Conservation (phyloP, 2,329 filamentous ascomycete genomes). For the Arthrinium phaeospermum region DNA sequence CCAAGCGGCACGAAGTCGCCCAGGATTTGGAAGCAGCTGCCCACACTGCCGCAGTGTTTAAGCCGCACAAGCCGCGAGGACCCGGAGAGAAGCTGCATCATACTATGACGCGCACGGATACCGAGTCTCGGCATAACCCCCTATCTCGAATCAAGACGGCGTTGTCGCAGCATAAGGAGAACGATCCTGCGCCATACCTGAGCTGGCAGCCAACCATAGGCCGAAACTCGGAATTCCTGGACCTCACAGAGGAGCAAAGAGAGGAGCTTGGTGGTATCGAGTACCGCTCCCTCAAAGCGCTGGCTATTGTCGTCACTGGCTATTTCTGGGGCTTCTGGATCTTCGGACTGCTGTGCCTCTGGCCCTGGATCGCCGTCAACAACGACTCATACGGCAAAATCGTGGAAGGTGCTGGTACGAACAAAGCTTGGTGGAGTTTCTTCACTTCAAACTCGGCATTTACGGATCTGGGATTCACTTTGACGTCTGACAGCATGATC, state of each 20-base stretch:
- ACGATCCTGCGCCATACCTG: slow-evolving; percentile 78
- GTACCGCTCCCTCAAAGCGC: slow-evolving; percentile 87
- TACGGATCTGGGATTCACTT: slow-evolving; percentile 91
- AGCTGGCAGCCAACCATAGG: slow-evolving; percentile 93
- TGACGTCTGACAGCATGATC: slow-evolving; percentile 93
- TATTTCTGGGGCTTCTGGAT: slow-evolving; percentile 89
- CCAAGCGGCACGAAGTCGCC: slow-evolving; percentile 41
- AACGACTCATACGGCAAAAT: slow-evolving; percentile 66
- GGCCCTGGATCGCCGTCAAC: slow-evolving; percentile 79
- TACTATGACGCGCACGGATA: slow-evolving; percentile 36
- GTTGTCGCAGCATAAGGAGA: slow-evolving; percentile 58
- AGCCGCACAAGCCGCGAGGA: slow-evolving; percentile 50
- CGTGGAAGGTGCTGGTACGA: slow-evolving; percentile 66
- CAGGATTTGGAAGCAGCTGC: slow-evolving; percentile 51
- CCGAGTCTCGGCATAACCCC: slow-evolving; percentile 40
- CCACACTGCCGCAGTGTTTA: slow-evolving; percentile 47
- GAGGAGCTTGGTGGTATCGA: slow-evolving; percentile 97
- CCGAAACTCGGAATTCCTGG: slow-evolving; percentile 90
- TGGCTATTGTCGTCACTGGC: slow-evolving; percentile 75
- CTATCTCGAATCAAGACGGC: slow-evolving; percentile 61
- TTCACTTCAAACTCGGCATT: slow-evolving; percentile 89
- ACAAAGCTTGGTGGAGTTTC: slow-evolving; percentile 86
- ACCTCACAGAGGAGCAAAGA: slow-evolving; percentile 86
- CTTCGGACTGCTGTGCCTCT: slow-evolving; percentile 73
- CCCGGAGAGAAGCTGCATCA: slow-evolving; percentile 46